Evolutionary conservation across 1,284 basidiomycete species (phyloP), one percentile per base, ranked within the genome.

Genomic region (Malassezia cuniculi): DNA sequence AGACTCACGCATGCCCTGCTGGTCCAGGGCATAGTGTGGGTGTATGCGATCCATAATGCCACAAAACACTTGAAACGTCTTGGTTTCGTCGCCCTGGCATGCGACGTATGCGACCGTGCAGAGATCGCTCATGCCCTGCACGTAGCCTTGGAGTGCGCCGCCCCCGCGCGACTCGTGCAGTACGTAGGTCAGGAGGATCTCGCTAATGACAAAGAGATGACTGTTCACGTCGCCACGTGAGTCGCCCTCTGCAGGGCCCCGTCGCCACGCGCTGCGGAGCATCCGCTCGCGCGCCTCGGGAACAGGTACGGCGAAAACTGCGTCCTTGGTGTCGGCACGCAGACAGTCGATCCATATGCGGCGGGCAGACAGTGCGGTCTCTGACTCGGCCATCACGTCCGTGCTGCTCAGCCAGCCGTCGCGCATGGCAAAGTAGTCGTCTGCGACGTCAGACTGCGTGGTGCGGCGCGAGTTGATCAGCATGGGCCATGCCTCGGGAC

Each of bases 91-190:
- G 10, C 78, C 83, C 35, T 77, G 79, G 73, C 85, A 82, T 5
- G 90, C 82, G 20, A 93, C 79, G 65, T 94, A 97, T 16, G 95
- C 72, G 6, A 90, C 90, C 2, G 85, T 81, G 57, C 86, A 85
- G 5, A 97, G 75, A 66, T 99, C 93, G 2, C 84, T 89, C 93
- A 97, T 97, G 21, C 93, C 86, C 70, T 94, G 83, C 3, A 87
- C 86, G 62, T 90, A 86, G 4, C 60, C 55, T 8, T 46, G 47
- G n/a, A 52, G 1, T n/a, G 11, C 12, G 31, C 21, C 3, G 36
- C 15, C 17, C 3, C 12, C 20, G 21, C 30, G 34, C 30, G 31
- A 27, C 12, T 47, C 31, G 1, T 49, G 61, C n/a, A 60, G 9
- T 0, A 51, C 56, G 59, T 94, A 97, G 0, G 86, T 95, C 57